Percentiles rank a stretch among this genome's conserved stretches.
Evolutionary conservation across 108 stramenopile species (phyloP).

Genomic region (Conticribra guillardii): DNA sequence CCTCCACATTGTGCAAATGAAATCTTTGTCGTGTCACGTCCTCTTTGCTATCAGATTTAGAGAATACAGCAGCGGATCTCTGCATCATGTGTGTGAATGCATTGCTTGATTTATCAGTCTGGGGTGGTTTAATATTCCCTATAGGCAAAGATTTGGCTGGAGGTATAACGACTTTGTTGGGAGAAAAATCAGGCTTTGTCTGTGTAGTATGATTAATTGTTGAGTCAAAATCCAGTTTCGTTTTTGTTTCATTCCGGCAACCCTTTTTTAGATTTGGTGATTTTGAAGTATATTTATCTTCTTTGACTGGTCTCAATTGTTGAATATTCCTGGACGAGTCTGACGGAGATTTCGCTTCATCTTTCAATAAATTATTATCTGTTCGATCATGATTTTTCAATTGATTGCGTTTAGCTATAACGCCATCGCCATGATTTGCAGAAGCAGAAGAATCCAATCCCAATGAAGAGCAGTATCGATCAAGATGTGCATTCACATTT

Average conservation of each 20-base stretch:
- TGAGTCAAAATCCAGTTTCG: background rate
- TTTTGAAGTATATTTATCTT: too few relatives aligned
- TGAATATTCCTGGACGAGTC: too few relatives aligned
- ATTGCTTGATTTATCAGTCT: background rate
- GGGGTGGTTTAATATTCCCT: background rate
- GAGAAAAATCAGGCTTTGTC: background rate
- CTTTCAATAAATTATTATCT: too few relatives aligned
- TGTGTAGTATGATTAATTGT: background rate
- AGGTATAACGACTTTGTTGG: background rate
- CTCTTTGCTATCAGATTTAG: slow-evolving; percentile 10
- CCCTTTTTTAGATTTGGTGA: background rate
- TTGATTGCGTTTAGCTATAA: too few relatives aligned
- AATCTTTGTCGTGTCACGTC: slow-evolving; percentile 27
- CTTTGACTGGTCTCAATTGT: too few relatives aligned
- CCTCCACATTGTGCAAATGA: slow-evolving; percentile 47
- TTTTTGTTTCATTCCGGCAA: background rate
- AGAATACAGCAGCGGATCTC: slow-evolving; percentile 55
- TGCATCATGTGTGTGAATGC: slow-evolving; percentile 47
- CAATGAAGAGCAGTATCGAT: slow-evolving; percentile 7
- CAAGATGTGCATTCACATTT: slow-evolving; percentile 32
- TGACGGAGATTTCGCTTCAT: too few relatives aligned
- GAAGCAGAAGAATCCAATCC: background rate
- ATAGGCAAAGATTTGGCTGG: slow-evolving; percentile 1
- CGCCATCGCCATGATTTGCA: background rate
- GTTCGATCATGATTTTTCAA: background rate